Conservation (phyloP, 371 early-diverging fungal species). For the Rhizopus sp. region DNA sequence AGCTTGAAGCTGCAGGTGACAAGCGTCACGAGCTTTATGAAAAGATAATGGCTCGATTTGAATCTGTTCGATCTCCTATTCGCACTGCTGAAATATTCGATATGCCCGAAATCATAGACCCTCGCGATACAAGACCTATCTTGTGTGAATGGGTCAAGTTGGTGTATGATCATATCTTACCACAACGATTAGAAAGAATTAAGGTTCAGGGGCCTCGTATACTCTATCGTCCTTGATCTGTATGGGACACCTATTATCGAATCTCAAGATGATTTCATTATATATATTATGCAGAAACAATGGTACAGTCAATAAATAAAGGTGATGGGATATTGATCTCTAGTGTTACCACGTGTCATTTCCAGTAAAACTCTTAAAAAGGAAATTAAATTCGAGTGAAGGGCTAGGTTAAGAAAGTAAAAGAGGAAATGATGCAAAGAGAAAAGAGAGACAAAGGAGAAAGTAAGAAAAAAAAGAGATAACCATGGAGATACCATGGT, state of each 20-base stretch:
- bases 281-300: neutral
- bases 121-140: constrained; percentile 47
- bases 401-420: neutral
- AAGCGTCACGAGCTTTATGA: constrained; percentile 45
- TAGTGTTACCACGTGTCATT: constrained; percentile 26
- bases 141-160: constrained; percentile 47
- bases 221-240: constrained; percentile 37
- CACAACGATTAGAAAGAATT: constrained; percentile 37
- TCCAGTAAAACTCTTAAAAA: constrained; percentile 2
- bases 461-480: neutral
- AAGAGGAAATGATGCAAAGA: neutral
- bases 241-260: neutral
- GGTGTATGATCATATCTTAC: constrained; percentile 43
- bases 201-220: constrained; percentile 38
- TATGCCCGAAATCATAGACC: constrained; percentile 51
- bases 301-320: too few species aligned
- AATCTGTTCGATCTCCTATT: constrained; percentile 45
- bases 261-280: neutral
- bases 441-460: neutral
- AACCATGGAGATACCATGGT: neutral
- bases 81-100: constrained; percentile 51
- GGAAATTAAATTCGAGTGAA: constrained; percentile 5
- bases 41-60: constrained; percentile 38
- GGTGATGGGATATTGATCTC: neutral
- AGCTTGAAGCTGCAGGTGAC: constrained; percentile 48